Conservation (phyloP, 345 rosid species). For the Nephelium lappaceum region DNA sequence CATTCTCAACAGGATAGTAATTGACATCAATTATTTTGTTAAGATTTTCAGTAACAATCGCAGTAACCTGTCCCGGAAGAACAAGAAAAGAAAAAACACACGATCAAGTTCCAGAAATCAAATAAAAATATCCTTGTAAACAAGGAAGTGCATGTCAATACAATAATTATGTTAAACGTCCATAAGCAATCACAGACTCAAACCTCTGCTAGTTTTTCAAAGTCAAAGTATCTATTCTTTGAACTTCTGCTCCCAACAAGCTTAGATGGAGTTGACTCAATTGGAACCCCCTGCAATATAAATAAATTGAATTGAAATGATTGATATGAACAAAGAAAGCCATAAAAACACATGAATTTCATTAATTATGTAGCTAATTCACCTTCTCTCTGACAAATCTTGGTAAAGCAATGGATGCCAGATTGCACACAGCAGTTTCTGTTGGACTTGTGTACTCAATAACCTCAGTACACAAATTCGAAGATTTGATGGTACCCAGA, state of each 20-base stretch:
- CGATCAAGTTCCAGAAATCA: neutral
- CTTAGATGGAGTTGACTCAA: conserved; percentile 76
- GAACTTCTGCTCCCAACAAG: conserved; percentile 82
- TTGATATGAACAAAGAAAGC: neutral
- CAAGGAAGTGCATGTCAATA: neutral
- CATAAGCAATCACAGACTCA: conserved; percentile 18
- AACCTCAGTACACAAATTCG: conserved; percentile 90
- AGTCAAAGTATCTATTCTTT: conserved; percentile 78
- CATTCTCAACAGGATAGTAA: conserved; percentile 89
- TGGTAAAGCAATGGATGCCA: conserved; percentile 91
- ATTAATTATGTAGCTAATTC: neutral
- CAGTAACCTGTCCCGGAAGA: conserved; percentile 53
- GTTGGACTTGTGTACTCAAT: conserved; percentile 91
- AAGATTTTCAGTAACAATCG: conserved; percentile 64
- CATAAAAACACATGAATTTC: neutral
- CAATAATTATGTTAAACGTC: neutral
- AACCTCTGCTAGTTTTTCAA: conserved; percentile 91
- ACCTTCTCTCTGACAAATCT: conserved; percentile 86
- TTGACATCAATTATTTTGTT: conserved; percentile 90
- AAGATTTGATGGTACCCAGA: conserved; percentile 89
- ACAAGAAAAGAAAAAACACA: neutral
- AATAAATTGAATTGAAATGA: neutral
- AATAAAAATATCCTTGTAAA: neutral
- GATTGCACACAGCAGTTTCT: conserved; percentile 94
- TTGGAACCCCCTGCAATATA: conserved; percentile 52